These are phyloP conservation scores for Hanseniaspora vineae DNA, from an alignment of 805 yeast species.

Conservation along the genomic window DNA sequence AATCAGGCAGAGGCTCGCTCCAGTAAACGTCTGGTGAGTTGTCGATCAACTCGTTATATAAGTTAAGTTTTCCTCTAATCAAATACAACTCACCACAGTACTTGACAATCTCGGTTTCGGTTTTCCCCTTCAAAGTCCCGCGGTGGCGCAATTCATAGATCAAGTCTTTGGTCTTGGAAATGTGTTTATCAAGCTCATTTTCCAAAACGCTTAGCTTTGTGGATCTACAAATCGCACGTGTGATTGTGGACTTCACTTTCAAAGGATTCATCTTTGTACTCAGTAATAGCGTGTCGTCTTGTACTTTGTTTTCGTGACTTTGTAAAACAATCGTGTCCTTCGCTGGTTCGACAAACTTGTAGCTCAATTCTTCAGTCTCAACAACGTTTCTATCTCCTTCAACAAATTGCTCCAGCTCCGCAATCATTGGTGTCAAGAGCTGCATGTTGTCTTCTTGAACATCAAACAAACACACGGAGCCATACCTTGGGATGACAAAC, in stretches of 20 bases:
- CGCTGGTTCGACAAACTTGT: not conserved
- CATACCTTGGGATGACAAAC: not conserved
- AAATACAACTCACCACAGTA: constrained; percentile 65
- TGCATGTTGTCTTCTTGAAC: not conserved
- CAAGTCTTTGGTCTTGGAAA: constrained; percentile 39
- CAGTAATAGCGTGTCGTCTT: not conserved
- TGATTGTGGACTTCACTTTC: not conserved
- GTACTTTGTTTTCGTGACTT: not conserved
- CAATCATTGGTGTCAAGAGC: not conserved
- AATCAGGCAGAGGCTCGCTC: constrained; percentile 58
- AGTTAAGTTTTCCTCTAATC: constrained; percentile 68
- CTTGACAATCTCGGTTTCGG: constrained; percentile 48
- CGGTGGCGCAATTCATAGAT: constrained; percentile 55
- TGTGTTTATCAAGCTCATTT: constrained; percentile 52
- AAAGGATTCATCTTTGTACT: not conserved
- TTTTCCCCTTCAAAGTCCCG: constrained; percentile 41
- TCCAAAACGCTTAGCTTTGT: constrained; percentile 78
- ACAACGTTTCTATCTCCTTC: not conserved
- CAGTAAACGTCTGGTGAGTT: constrained; percentile 80
- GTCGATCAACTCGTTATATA: constrained; percentile 79
- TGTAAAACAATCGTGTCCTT: not conserved
- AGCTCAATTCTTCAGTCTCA: not conserved
- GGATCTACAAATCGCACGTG: constrained; percentile 76
- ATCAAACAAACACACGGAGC: not conserved
- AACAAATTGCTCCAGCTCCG: not conserved